Evolutionary conservation across 208 protist genomes (phyloP).

Genomic region (Porcisia deanei): DNA sequence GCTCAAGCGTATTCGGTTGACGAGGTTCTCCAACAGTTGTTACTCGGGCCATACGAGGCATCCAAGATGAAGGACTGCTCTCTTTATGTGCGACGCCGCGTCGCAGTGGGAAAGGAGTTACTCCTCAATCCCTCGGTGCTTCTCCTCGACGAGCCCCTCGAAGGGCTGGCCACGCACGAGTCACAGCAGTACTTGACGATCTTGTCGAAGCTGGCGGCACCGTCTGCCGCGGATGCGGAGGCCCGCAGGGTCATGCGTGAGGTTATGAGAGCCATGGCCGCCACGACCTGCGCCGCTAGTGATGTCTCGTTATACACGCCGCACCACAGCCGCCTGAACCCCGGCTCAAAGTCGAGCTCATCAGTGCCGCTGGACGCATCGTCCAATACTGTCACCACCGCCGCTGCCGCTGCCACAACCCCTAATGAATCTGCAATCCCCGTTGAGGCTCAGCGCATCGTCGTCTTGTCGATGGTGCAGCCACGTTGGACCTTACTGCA

Average conservation of each 20-base stretch:
- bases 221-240: conserved; percentile 32
- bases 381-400: not conserved
- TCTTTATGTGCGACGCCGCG: conserved; percentile 51
- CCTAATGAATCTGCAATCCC: not conserved
- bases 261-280: conserved; percentile 18
- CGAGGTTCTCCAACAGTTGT: conserved; percentile 46
- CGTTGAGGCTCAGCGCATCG: conserved; percentile 28
- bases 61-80: conserved; percentile 40
- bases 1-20: conserved; percentile 40
- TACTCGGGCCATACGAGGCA: conserved; percentile 29
- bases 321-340: conserved; percentile 18
- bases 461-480: conserved; percentile 54
- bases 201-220: conserved; percentile 42
- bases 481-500: conserved; percentile 66
- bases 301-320: conserved; percentile 22
- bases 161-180: conserved; percentile 65
- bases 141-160: conserved; percentile 49
- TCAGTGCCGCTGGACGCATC: not conserved
- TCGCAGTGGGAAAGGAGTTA: conserved; percentile 56
- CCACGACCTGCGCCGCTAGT: not conserved
- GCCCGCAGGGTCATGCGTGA: conserved; percentile 22
- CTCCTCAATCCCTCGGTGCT: conserved; percentile 60
- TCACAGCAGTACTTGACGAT: conserved; percentile 56
- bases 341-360: not conserved
- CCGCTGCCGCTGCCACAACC: not conserved